Conservation (phyloP, 73 alveolate species). For the Diophrys appendiculata region DNA sequence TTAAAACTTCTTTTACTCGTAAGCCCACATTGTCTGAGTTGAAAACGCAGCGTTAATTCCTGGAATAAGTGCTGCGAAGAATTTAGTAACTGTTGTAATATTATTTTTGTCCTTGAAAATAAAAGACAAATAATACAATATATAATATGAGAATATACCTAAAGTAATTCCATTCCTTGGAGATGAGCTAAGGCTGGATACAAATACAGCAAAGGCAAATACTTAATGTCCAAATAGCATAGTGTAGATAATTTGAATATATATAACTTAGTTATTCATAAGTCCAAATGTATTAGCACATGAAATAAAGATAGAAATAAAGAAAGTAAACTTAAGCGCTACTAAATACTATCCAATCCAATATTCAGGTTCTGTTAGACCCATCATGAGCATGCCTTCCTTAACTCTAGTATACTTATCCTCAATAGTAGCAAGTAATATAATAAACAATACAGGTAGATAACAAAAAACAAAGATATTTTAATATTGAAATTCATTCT, state of each 20-base stretch:
- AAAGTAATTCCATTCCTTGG: constrained; percentile 49
- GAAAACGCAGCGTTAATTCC: background rate
- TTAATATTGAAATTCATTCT: too few relatives aligned
- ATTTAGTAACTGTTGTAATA: background rate
- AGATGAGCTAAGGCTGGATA: constrained; percentile 69
- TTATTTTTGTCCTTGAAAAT: too few relatives aligned
- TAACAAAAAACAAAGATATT: background rate
- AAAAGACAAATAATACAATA: background rate
- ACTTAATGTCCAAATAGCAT: constrained; percentile 57
- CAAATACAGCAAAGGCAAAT: constrained; percentile 53
- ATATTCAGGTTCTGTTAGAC: constrained; percentile 84
- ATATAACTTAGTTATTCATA: constrained; percentile 28
- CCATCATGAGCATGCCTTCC: constrained; percentile 99
- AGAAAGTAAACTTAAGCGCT: constrained; percentile 72
- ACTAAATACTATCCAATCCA: constrained; percentile 88
- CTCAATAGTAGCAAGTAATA: constrained; percentile 64
- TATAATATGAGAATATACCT: constrained; percentile 49
- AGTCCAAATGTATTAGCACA: constrained; percentile 10
- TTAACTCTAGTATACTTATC: constrained; percentile 93
- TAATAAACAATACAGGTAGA: background rate
- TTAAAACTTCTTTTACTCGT: too few relatives aligned
- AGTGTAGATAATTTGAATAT: constrained; percentile 36
- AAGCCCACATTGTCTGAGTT: too few relatives aligned
- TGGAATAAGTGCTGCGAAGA: background rate
- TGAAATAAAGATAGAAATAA: constrained; percentile 20